Conservation (phyloP, 2,329 filamentous ascomycete genomes). For the Curvularia hawaiiensis region DNA sequence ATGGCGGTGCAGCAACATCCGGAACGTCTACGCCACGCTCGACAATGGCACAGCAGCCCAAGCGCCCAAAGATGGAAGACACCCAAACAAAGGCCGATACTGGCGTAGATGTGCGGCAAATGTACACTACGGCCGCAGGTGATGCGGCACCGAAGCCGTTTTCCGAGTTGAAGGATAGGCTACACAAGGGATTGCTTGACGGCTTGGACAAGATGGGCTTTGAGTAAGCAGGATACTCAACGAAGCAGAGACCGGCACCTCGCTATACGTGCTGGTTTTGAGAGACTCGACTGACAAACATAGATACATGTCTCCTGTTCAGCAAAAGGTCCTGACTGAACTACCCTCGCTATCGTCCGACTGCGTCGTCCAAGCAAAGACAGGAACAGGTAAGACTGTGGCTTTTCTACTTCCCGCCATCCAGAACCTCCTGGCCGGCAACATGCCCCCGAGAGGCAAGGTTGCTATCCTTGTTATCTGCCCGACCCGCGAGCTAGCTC, state of each 20-base stretch:
- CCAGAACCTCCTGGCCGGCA: conserved; percentile 50
- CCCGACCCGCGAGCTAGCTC: conserved; percentile 56
- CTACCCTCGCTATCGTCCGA: conserved; percentile 57
- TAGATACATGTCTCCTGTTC: conserved; percentile 59
- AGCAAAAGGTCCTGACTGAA: conserved; percentile 58
- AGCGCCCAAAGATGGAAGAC: conserved; percentile 29
- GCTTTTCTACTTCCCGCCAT: conserved; percentile 56
- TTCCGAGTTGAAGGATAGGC: conserved; percentile 31
- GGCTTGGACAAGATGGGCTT: conserved; percentile 47
- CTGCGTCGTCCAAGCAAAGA: conserved; percentile 60
- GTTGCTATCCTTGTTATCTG: conserved; percentile 55
- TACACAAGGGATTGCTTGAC: conserved; percentile 37
- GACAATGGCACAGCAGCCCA: conserved; percentile 28
- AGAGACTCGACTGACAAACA: conserved; percentile 14
- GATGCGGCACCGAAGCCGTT: conserved; percentile 33
- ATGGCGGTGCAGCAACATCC: conserved; percentile 9
- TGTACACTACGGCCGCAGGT: conserved; percentile 32
- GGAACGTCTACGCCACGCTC: conserved; percentile 19
- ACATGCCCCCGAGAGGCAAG: conserved; percentile 42
- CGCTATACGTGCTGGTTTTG: background rate
- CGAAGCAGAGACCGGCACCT: background rate
- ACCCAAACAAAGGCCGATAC: conserved; percentile 10
- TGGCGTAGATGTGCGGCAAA: conserved; percentile 29
- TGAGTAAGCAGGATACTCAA: conserved; percentile 31
- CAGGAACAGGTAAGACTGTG: conserved; percentile 57